A percentile compares a stretch with the other conserved stretches of the same genome.
Evolutionary conservation across 2,329 filamentous ascomycete genomes (phyloP).

Genomic region (Sphaerulina musiva): DNA sequence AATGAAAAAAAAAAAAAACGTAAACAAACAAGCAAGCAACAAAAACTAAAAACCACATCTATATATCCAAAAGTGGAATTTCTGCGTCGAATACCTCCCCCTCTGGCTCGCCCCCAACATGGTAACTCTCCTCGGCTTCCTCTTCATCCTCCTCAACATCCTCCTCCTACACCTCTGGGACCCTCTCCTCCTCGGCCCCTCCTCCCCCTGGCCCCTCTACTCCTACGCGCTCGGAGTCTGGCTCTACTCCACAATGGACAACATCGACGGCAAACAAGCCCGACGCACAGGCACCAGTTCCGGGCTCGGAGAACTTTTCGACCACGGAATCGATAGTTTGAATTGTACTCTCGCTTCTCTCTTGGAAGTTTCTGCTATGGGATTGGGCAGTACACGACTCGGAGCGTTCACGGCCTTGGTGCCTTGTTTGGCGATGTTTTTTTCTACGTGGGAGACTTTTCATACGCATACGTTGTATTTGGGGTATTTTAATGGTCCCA

Average conservation of each 20-base stretch:
- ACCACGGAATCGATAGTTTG: slow-evolving; percentile 95
- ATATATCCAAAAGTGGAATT: slow-evolving; percentile 71
- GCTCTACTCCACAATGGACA: slow-evolving; percentile 98
- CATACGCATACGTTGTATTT: slow-evolving; percentile 96
- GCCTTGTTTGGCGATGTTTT: slow-evolving; percentile 95
- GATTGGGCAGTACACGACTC: slow-evolving; percentile 71
- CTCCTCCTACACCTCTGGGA: slow-evolving; percentile 68
- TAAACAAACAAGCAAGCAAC: not conserved
- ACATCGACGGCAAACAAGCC: slow-evolving; percentile 96
- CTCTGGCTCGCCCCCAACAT: slow-evolving; percentile 97
- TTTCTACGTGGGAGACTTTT: slow-evolving; percentile 99
- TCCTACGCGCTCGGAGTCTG: slow-evolving; percentile 93
- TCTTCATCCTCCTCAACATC: slow-evolving; percentile 85
- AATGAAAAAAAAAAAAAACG: too few relatives aligned
- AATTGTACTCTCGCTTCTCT: slow-evolving; percentile 93
- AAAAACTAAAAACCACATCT: not conserved
- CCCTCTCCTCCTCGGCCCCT: slow-evolving; percentile 71
- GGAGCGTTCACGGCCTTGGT: slow-evolving; percentile 88
- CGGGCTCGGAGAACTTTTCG: slow-evolving; percentile 90
- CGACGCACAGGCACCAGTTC: slow-evolving; percentile 90
- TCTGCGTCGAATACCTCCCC: slow-evolving; percentile 81
- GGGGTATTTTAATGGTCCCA: slow-evolving; percentile 93
- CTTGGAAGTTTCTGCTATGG: slow-evolving; percentile 88
- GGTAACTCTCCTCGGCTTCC: slow-evolving; percentile 91
- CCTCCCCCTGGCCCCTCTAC: slow-evolving; percentile 85